Evolutionary conservation across 257 asterid species (phyloP).

Genomic region (Solanum chilense): DNA sequence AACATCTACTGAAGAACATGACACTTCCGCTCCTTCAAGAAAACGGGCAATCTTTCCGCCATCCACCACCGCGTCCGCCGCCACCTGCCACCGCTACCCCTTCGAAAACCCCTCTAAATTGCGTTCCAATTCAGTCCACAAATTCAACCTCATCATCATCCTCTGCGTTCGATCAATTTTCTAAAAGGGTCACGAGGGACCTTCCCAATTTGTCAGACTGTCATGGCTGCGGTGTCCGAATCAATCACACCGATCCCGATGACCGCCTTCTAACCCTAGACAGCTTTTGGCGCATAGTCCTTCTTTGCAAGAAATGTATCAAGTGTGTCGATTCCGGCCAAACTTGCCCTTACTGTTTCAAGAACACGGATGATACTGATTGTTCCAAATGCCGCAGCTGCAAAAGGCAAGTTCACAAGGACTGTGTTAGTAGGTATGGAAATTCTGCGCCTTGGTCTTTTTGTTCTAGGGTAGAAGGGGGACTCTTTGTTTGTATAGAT

Average conservation of each 20-base stretch:
- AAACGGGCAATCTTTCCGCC: not conserved
- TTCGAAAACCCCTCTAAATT: not conserved
- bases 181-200: slow-evolving; percentile 49
- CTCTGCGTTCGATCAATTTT: not conserved
- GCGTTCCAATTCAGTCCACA: not conserved
- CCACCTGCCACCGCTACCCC: not conserved
- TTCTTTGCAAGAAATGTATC: slow-evolving; percentile 60
- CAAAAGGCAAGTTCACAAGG: slow-evolving; percentile 37
- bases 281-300: slow-evolving; percentile 87
- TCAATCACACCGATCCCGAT: slow-evolving; percentile 50
- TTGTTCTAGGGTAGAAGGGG: slow-evolving; percentile 19
- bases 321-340: slow-evolving; percentile 29
- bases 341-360: slow-evolving; percentile 66
- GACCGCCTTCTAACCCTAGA: slow-evolving; percentile 63
- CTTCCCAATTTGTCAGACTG: slow-evolving; percentile 75
- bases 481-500: slow-evolving; percentile 47
- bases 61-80: slow-evolving; percentile 3
- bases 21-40: not conserved
- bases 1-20: not conserved
- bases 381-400: slow-evolving; percentile 42
- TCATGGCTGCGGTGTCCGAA: slow-evolving; percentile 56
- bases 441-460: slow-evolving; percentile 63
- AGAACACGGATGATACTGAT: slow-evolving; percentile 24
- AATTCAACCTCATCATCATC: slow-evolving; percentile 1
- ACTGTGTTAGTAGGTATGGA: slow-evolving; percentile 40